Percentiles rank a stretch among this genome's conserved stretches.
These are phyloP conservation scores for Moricandia arvensis DNA, from an alignment of 345 rosid genomes.

Conservation along the genomic window DNA sequence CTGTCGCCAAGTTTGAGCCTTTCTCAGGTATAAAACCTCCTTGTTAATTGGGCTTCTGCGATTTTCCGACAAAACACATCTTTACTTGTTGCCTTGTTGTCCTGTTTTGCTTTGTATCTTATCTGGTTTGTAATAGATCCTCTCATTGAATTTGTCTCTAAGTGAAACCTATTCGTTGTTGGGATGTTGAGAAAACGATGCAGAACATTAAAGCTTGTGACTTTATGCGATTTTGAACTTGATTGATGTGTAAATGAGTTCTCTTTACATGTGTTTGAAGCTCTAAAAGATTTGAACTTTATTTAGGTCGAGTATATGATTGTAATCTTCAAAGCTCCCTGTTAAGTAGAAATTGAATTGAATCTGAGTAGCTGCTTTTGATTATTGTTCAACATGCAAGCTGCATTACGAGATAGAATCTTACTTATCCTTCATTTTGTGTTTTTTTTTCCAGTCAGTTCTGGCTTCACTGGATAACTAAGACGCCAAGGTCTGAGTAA, in stretches of 20 bases:
- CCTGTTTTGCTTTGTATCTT: constrained; percentile 18
- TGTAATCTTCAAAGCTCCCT: constrained; percentile 1
- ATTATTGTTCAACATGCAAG: constrained; percentile 1
- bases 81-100: constrained; percentile 5
- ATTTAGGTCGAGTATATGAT: background rate
- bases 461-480: constrained; percentile 13
- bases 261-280: constrained; percentile 17
- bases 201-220: background rate
- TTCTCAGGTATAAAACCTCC: constrained; percentile 20
- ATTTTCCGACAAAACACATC: constrained; percentile 13
- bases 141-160: constrained; percentile 8
- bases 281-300: background rate
- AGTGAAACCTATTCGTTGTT: background rate
- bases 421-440: background rate
- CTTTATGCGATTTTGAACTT: background rate
- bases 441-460: constrained; percentile 11
- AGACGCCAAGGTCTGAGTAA: background rate
- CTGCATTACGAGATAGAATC: background rate
- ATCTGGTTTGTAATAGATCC: constrained; percentile 10
- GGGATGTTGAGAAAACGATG: constrained; percentile 2
- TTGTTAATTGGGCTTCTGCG: background rate
- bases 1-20: constrained; percentile 19
- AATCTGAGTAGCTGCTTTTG: constrained; percentile 11
- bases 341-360: background rate
- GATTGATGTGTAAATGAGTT: background rate